Conservation (phyloP, 768 basidiomycete species). For the Lactarius hengduanensis region DNA sequence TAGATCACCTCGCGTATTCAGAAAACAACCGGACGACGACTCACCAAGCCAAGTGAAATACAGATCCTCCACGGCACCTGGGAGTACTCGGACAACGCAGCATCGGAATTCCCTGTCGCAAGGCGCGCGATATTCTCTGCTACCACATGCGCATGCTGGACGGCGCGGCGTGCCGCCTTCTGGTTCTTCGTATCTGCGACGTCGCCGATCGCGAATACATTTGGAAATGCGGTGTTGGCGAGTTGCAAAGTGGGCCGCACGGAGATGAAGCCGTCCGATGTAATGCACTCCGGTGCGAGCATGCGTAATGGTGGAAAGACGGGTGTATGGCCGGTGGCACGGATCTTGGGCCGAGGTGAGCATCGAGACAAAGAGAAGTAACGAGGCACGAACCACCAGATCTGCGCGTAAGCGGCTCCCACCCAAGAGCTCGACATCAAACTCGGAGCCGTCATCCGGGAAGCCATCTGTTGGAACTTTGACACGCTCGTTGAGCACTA, state of each 20-base stretch:
- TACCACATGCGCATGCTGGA: conserved; percentile 30
- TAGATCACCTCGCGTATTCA: not conserved
- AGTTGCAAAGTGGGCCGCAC: conserved; percentile 35
- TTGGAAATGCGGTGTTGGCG: conserved; percentile 20
- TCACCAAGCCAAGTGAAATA: conserved; percentile 31
- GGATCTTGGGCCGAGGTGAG: conserved; percentile 29
- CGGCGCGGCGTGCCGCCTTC: conserved; percentile 32
- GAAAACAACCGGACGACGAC: conserved; percentile 1
- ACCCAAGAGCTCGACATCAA: conserved; percentile 27
- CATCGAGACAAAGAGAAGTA: not conserved
- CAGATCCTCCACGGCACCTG: conserved; percentile 26
- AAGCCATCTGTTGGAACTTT: conserved; percentile 35
- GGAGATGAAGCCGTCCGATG: conserved; percentile 27
- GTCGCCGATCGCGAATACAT: conserved; percentile 34
- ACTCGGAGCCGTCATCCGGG: conserved; percentile 28
- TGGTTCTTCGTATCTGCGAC: conserved; percentile 32
- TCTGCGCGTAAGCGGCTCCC: conserved; percentile 29
- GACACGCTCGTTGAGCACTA: conserved; percentile 30
- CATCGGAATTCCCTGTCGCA: conserved; percentile 7
- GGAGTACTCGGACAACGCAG: conserved; percentile 7
- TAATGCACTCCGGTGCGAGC: conserved; percentile 30
- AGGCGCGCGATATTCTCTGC: conserved; percentile 29
- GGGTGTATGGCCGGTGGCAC: conserved; percentile 36
- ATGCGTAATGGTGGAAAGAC: conserved; percentile 31
- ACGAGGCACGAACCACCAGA: conserved; percentile 24